Base-by-base conservation (phyloP, 176 grass and related monocot species). In the Echinochloa phyllopogon region DNA sequence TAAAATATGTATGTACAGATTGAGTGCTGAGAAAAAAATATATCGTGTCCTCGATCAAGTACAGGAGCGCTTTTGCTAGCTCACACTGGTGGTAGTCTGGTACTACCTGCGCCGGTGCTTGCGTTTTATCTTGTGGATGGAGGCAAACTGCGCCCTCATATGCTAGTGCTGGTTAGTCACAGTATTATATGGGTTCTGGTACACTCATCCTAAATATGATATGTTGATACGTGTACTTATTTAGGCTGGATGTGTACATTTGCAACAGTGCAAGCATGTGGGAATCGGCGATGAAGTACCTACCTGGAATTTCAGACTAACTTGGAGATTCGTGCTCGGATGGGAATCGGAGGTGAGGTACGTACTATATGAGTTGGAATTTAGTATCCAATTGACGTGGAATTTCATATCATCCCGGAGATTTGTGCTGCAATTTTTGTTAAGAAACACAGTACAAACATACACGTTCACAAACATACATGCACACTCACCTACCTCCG, bases 191-290 rank as follows among this genome's bases (percentile, higher is more conserved):
- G 6, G 24, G 44, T 8, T 3, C 0, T 9, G n/a, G 45, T 18
- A 51, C 70, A 18, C 63, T 8, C 10, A 65, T 44, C 4, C 5
- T 25, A 72, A 72, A 72, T 72, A 27, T 72, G 43, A 33, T 51
- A 49, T 4, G 42, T 24, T 71, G 12, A 27, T 72, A 9, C 9
- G 69, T 48, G 69, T 27, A 72, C 25, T 74, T 52, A 17, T 72
- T 50, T 47, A 16, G 43, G 14, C 18, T 23, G 16, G 27, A 47
- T 5, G 57, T 18, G 25, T 65, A 15, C 77, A 20, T 37, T 20
- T 48, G 44, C 58, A 62, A 11, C 58, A 78, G 76, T 50, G 77
- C 43, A 50, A 24, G 24, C 43, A 79, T 65, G 60, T 79, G 41
- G 76, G 44, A 16, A 15, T 55, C 5, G 18, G 17, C 1, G 6